phyloP scores from a whole-genome alignment of 2,329 filamentous ascomycete species.

The Verticillium tricorpus region DNA sequence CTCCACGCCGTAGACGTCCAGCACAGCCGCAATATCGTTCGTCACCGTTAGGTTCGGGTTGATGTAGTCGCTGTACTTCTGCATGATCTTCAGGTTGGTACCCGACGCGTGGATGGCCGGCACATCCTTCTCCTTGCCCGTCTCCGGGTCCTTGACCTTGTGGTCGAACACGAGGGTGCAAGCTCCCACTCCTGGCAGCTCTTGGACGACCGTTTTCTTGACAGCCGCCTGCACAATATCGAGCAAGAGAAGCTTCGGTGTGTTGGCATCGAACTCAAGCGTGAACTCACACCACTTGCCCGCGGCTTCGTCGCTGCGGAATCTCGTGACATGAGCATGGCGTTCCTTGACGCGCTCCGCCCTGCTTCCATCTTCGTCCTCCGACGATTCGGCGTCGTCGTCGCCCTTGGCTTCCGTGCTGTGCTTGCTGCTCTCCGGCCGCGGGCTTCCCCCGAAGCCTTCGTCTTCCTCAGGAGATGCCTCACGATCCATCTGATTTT shows the following conservation, averaged over 20 bases:
- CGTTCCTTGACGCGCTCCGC: conserved; percentile 60
- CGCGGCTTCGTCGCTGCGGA: conserved; percentile 71
- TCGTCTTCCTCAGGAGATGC: conserved; percentile 49
- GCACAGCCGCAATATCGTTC: conserved; percentile 86
- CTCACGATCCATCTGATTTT: conserved; percentile 56
- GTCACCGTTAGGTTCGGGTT: conserved; percentile 83
- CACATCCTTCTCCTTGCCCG: conserved; percentile 44
- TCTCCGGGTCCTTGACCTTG: conserved; percentile 40
- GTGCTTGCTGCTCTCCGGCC: conserved; percentile 20
- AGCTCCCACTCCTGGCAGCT: conserved; percentile 70
- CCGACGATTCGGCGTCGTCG: conserved; percentile 31
- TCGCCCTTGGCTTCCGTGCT: conserved; percentile 30
- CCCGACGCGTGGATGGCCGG: conserved; percentile 72
- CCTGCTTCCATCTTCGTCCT: conserved; percentile 31
- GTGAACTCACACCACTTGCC: conserved; percentile 77
- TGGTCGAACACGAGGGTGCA: conserved; percentile 65
- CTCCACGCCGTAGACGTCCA: conserved; percentile 86
- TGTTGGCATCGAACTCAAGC: conserved; percentile 73
- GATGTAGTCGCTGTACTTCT: conserved; percentile 78
- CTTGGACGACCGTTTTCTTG: conserved; percentile 76
- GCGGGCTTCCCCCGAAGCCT: conserved; percentile 45
- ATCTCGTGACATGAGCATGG: conserved; percentile 65
- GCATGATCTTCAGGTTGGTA: conserved; percentile 87
- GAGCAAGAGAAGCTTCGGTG: conserved; percentile 90
- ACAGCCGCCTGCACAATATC: conserved; percentile 81